These are phyloP conservation scores for Pyrenophora seminiperda DNA, from an alignment of 2,329 filamentous ascomycete genomes.

Conservation along the genomic window DNA sequence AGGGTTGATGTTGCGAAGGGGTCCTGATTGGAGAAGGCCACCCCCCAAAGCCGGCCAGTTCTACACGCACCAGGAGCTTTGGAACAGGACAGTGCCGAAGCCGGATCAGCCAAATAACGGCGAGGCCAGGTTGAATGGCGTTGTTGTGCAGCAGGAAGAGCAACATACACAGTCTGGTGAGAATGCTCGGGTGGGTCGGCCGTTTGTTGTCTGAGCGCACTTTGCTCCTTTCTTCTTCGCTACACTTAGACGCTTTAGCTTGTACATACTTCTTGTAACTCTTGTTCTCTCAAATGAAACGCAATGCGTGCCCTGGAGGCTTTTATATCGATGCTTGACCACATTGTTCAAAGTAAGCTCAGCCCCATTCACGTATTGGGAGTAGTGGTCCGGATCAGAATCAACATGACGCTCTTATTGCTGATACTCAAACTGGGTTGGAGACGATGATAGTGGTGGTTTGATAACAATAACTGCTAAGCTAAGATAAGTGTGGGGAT, in stretches of 20 bases:
- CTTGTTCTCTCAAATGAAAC: neutral
- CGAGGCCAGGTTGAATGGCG: conserved; percentile 4
- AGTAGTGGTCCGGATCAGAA: no score
- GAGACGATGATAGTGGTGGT: neutral
- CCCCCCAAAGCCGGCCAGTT: conserved; percentile 17
- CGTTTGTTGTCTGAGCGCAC: conserved; percentile 18
- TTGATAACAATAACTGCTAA: conserved; percentile 8
- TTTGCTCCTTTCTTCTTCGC: neutral
- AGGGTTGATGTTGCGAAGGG: neutral
- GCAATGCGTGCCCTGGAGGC: neutral
- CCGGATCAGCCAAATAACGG: neutral
- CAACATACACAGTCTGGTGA: conserved; percentile 1
- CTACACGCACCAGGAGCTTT: conserved; percentile 40
- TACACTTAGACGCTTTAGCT: neutral
- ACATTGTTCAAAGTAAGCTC: neutral
- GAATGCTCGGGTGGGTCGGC: conserved; percentile 7
- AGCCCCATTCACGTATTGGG: no score
- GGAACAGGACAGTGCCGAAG: conserved; percentile 20
- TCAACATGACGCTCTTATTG: no score
- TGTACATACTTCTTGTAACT: neutral
- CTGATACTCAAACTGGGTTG: neutral
- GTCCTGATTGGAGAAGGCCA: conserved; percentile 7
- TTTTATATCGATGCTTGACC: neutral
- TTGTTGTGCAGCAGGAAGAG: conserved; percentile 8
- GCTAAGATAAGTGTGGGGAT: conserved; percentile 15